Percentiles rank a stretch among this genome's conserved stretches.
Conservation (phyloP, 192 early-diverging fungal genomes). For the Neocallimastix lanati region DNA sequence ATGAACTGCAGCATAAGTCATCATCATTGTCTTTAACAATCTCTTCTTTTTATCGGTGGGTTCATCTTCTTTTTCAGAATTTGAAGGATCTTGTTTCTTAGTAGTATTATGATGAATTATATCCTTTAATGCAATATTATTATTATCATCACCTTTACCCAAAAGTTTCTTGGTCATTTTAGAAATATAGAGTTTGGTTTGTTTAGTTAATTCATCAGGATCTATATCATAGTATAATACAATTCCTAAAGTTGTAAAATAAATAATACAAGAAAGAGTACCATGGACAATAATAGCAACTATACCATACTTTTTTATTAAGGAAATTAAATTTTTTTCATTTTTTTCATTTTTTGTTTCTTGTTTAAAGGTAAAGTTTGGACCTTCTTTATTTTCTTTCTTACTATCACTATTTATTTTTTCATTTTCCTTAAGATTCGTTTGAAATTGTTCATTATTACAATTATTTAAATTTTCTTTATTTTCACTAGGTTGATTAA, state of each 20-base stretch:
- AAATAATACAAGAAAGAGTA: background rate
- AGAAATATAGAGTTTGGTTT: background rate
- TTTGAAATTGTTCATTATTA: background rate
- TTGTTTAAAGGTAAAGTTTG: background rate
- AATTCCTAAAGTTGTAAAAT: background rate
- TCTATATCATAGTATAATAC: background rate
- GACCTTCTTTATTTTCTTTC: background rate
- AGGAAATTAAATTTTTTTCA: too few relatives aligned
- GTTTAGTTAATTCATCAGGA: background rate
- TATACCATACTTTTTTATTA: background rate
- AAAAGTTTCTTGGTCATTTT: background rate
- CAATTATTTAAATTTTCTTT: background rate
- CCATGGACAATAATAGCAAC: background rate
- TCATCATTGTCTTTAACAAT: background rate
- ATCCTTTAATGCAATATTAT: too few relatives aligned
- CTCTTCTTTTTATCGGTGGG: background rate
- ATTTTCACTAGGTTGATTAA: background rate
- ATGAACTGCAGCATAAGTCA: background rate
- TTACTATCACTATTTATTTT: background rate
- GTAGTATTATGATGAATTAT: too few relatives aligned
- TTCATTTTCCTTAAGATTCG: background rate
- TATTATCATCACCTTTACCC: background rate
- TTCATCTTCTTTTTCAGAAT: background rate
- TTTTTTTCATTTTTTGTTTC: too few relatives aligned
- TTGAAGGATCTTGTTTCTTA: too few relatives aligned